These are phyloP conservation scores for Rhizoctonia solani DNA, from an alignment of 1,284 basidiomycete genomes.

Conservation along the genomic window DNA sequence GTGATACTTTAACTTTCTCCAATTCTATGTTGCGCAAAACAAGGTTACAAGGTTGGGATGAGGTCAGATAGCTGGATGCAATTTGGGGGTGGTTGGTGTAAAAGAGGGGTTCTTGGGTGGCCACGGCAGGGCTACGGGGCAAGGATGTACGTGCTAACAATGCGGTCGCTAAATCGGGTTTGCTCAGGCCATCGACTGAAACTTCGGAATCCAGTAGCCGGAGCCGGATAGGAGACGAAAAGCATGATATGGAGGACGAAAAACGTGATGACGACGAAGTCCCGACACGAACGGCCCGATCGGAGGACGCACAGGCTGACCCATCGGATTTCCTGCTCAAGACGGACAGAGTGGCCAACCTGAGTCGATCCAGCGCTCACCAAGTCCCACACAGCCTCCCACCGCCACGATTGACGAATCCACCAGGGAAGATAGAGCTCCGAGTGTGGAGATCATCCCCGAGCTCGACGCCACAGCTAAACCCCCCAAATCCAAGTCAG, in stretches of 20 bases:
- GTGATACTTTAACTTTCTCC: conserved; percentile 7
- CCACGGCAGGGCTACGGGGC: neutral
- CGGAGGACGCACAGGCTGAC: neutral
- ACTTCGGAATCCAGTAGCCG: neutral
- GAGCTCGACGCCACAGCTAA: neutral
- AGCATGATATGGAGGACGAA: neutral
- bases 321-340: neutral
- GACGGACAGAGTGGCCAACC: no score
- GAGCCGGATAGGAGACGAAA: conserved; percentile 1
- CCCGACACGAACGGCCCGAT: neutral
- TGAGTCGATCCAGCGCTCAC: neutral
- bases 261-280: neutral
- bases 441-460: neutral
- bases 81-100: neutral
- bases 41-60: conserved; percentile 7
- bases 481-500: neutral
- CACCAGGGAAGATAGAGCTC: neutral
- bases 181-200: conserved; percentile 21
- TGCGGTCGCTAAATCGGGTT: conserved; percentile 30
- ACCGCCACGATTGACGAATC: neutral
- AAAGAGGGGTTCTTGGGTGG: neutral
- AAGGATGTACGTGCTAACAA: neutral
- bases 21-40: neutral
- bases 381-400: conserved; percentile 27
- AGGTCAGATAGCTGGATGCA: neutral